Evolutionary conservation across 768 basidiomycete species (phyloP), one percentile per base, ranked within the genome.

Genomic region (Mycena crocata): DNA sequence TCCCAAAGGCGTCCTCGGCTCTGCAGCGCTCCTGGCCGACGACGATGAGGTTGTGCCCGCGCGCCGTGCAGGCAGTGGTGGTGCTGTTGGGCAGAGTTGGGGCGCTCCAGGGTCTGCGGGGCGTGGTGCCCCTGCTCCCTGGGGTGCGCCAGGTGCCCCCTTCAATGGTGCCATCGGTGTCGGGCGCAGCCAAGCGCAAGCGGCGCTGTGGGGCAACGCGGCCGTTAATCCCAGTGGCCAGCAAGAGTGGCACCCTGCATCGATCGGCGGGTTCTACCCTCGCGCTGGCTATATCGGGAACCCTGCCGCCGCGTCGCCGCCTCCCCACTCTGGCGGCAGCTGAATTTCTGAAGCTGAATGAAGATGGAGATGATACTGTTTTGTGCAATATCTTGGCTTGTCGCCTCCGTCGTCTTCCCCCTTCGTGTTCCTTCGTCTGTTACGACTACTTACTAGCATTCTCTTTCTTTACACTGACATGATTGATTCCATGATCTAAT

Each of bases 11-110:
- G 79, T 89, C 37, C 81, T 93, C 9, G 93, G 93, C 15, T 93
- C 93, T 17, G 90, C 90, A 6, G 93, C 93, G 23, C 83, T 94
- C 23, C 87, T 89, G 3, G 87, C 92, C 17, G 92, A 93, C 65
- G 93, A 93, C 66, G 93, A 94, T 74, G 93, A 94, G 73, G 90
- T 93, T 14, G 86, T 94, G 19, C 74, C 80, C 10, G 75, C 78
- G 13, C 78, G 84, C 42, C 84, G 21, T 82, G 84, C 9, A 80
- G 86, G 39, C 76, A 87, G 51, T 80, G 86, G 77, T 77, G 78
- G 80, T 48, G 78, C 78, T 4, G 82, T 85, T 14, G 78, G 85
- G 9, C 85, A 84, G 60, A 78, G 80, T 2, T 89, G 89, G 88
- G 82, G 82, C 5, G 78, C 82, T 30, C 72, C 83, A 0, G 52